A percentile compares a stretch with the other conserved stretches of the same genome.
phyloP scores from a whole-genome alignment of 2,329 filamentous ascomycete genomes.

The Penicillium sp. region DNA sequence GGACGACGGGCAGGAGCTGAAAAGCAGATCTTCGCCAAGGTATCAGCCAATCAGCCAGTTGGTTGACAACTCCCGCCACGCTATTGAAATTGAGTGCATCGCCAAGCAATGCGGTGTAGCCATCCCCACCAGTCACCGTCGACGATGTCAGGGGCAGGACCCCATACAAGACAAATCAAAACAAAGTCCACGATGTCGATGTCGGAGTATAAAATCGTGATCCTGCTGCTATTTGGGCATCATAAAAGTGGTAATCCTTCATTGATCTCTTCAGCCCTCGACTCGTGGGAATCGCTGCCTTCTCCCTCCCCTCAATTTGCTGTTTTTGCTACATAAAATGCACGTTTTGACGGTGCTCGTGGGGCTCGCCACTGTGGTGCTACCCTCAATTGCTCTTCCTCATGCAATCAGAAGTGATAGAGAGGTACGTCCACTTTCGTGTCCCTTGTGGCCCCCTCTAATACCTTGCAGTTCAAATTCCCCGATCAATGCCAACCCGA shows the following conservation, averaged over 20 bases:
- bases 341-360: background rate
- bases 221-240: background rate
- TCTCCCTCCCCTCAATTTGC: background rate
- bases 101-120: background rate
- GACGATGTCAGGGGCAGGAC: background rate
- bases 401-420: background rate
- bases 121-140: background rate
- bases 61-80: background rate
- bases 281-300: background rate
- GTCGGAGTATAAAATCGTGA: background rate
- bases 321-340: background rate
- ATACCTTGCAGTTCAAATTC: slow-evolving; percentile 7
- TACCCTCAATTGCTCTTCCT: background rate
- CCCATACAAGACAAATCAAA: background rate
- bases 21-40: background rate
- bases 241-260: background rate
- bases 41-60: background rate
- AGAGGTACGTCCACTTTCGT: background rate
- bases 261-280: background rate
- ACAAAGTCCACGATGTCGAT: background rate
- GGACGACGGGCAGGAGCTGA: background rate
- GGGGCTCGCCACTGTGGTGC: background rate
- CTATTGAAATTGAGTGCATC: background rate
- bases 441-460: background rate
- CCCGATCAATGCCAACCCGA: slow-evolving; percentile 23